A percentile compares a stretch with the other conserved stretches of the same genome.
Conservation (phyloP, 805 yeast species). For the Lachancea lanzarotensis region DNA sequence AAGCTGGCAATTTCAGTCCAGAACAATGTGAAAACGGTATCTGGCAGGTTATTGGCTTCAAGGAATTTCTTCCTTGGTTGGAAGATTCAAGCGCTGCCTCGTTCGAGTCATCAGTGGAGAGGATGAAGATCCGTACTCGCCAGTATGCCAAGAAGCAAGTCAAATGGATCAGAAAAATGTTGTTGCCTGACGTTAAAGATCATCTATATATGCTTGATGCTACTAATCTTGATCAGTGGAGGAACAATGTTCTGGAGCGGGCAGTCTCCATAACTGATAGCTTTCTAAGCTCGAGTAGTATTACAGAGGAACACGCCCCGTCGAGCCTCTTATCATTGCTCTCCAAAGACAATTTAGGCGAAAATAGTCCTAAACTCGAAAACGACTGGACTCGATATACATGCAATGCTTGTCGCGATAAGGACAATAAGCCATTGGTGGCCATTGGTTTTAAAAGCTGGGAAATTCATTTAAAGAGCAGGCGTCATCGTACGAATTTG, state of each 20-base stretch:
- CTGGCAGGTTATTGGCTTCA: slow-evolving; percentile 93
- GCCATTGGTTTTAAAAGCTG: slow-evolving; percentile 71
- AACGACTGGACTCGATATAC: slow-evolving; percentile 56
- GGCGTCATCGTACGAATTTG: slow-evolving; percentile 56
- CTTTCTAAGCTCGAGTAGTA: slow-evolving; percentile 30
- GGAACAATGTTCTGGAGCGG: slow-evolving; percentile 43
- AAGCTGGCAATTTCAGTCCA: slow-evolving; percentile 21
- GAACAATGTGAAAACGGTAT: slow-evolving; percentile 63
- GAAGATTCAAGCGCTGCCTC: slow-evolving; percentile 18
- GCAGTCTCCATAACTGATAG: slow-evolving; percentile 46
- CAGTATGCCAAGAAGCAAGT: slow-evolving; percentile 84
- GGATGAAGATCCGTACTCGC: slow-evolving; percentile 79
- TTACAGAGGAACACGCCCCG: slow-evolving; percentile 34
- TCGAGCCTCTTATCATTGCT: slow-evolving; percentile 30
- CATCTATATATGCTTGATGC: slow-evolving; percentile 69
- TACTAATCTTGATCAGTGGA: slow-evolving; percentile 62
- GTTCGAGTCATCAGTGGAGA: slow-evolving; percentile 47
- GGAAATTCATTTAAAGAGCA: slow-evolving; percentile 59
- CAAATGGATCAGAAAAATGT: slow-evolving; percentile 77
- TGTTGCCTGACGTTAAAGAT: slow-evolving; percentile 59
- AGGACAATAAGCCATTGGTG: slow-evolving; percentile 47
- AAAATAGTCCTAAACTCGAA: slow-evolving; percentile 4
- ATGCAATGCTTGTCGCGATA: slow-evolving; percentile 61
- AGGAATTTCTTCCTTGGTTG: slow-evolving; percentile 77
- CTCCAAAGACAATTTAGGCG: slow-evolving; percentile 9